Base-by-base conservation (phyloP, 805 yeast species). In the Spathaspora hagerdaliae region DNA sequence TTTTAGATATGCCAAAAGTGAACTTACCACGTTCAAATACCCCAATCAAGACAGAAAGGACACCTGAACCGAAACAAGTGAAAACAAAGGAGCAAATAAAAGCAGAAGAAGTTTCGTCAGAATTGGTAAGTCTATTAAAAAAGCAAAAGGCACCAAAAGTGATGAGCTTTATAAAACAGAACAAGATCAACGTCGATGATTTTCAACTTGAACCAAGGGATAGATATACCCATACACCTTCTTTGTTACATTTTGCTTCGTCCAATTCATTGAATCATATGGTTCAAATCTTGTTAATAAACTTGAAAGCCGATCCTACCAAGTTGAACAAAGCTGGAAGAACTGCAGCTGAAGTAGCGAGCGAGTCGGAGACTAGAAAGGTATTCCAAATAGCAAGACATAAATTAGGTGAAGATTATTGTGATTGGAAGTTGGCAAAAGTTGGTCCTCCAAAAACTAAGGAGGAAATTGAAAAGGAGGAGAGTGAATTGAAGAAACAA, bases 121-220 rank as follows among this genome's bases (percentile, higher is more conserved):
- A 87, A 50, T 55, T 90, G 9, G 60, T 83, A 1, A 62, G 71
- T 2, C 67, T 83, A 27, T 59, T 92, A 48, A 85, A 82, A 55
- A 85, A 83, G 53, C 85, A 89, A 4, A 84, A 83, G 54, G 87
- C 90, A 0, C 95, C 96, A 1, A 77, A 85, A 27, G 60, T 94
- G 36, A 65, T 85, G 0, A 65, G 80, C 1, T 87, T 81, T 56
- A 49, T 91, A 42, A 76, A 74, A 47, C 78, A 81, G 50, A 73
- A 87, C 54, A 73, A 75, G 1, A 60, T 87, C 1, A 67, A 73
- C 37, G 71, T 76, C 7, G 74, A 87, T 49, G 27, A 37, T 3
- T 78, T 81, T 49, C 40, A 38, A 14, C 61, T 92, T 5, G 62
- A 73, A 32, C 96, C 97, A 0, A 63, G 59, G 7, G 50, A 67